Evolutionary conservation across 2,329 filamentous ascomycete species (phyloP), one percentile per base, ranked within the genome.

Genomic region (Fusarium sp.): DNA sequence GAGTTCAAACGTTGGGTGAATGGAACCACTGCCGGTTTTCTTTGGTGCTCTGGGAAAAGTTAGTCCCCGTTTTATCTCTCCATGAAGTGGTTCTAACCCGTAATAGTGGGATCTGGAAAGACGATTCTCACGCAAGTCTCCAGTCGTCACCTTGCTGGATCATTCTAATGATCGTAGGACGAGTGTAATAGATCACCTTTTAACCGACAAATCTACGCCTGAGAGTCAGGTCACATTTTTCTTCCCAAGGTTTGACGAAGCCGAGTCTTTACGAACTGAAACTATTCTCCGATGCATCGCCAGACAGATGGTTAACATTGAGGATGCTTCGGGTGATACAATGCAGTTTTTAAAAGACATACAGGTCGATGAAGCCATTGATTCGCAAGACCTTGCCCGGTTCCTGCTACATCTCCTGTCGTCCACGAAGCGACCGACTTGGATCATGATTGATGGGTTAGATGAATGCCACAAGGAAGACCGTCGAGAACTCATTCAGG

Each of bases 41-140:
- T 80, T 0, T 80, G 76, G 78, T 78, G 73, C 36, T 76, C 69
- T 2, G 78, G 78, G 0, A 80, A 78, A 40, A 77, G 77, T 78
- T 40, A 63, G 75, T 66, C 0, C 0, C 36, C 3, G 52, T 0
- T 55, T 15, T 11, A 23, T 39, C 12, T 8, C 0, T 4, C 0
- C 2, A 5, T 10, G 0, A 2, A 1, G 0, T 7, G 3, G 9
- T 13, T 16, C 36, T 36, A 11, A 62, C 2, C 6, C 7, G n/a
- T 13, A 4, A 13, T 6, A 77, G 74, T 78, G 57, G 76, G 77
- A 0, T 76, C 76, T 1, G 76, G 77, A 6, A 79, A 79, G 55
- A 75, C 72, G 5, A 68, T 75, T 2, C 4, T 53, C 1, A 7
- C 7, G 56, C 53, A n/a, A 23, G 23, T 23, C 23, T 23, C 23